Evolutionary conservation across 805 yeast species (phyloP).

Genomic region (Sungouiozyma ichnusensis): DNA sequence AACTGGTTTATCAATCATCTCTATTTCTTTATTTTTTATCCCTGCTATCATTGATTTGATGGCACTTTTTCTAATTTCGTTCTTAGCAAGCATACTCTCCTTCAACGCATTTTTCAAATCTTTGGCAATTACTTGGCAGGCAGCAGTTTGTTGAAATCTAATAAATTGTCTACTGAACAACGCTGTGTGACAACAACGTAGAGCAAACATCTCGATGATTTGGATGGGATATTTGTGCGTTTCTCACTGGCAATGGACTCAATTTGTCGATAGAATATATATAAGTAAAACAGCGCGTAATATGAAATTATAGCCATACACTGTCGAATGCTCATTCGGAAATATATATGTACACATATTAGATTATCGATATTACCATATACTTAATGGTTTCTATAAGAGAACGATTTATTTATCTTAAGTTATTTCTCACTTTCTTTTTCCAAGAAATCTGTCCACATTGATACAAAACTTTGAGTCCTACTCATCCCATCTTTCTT

Average conservation of each 20-base stretch:
- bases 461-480: conserved; percentile 50
- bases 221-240: not conserved
- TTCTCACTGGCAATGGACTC: not conserved
- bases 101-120: conserved; percentile 36
- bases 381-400: too few relatives aligned
- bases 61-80: conserved; percentile 34
- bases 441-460: conserved; percentile 75
- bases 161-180: conserved; percentile 1
- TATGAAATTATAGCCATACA: too few relatives aligned
- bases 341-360: too few relatives aligned
- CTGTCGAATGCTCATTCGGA: too few relatives aligned
- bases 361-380: too few relatives aligned
- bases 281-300: too few relatives aligned
- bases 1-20: conserved; percentile 21
- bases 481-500: conserved; percentile 22
- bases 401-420: too few relatives aligned
- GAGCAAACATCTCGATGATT: not conserved
- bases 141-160: conserved; percentile 28
- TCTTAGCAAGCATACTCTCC: conserved; percentile 38
- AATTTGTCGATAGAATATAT: not conserved
- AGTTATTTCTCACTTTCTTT: conserved; percentile 45
- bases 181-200: not conserved
- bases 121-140: conserved; percentile 28
- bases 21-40: conserved; percentile 37
- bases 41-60: conserved; percentile 34